Evolutionary conservation across 192 early-diverging fungal species (phyloP), one percentile per base, ranked within the genome.

Genomic region (Linnemannia zychae): DNA sequence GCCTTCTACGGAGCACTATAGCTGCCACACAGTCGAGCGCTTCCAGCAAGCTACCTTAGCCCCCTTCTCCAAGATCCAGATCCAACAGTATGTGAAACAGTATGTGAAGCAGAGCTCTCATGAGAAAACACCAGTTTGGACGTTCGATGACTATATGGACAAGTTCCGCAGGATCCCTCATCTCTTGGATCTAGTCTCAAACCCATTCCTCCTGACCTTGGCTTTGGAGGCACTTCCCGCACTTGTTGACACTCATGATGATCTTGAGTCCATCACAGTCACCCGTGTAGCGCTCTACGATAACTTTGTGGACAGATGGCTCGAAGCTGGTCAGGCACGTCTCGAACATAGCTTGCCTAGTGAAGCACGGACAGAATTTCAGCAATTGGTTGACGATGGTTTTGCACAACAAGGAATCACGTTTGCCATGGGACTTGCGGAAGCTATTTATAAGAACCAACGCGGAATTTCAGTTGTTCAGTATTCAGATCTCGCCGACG

Each of bases 151-250:
- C 6, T 65, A 28, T 24, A 24, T 33, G 60, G 33, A 24, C 60
- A 65, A 33, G 60, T 24, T 65, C 7, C 33, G n/a, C 60, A 65
- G 60, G 60, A 65, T 65, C 60, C 60, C n/a, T 17, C n/a, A 65
- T 24, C 60, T 65, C 28, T 12, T 34, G 28, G 33, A 65, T 7
- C n/a, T 65, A 24, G 60, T 65, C 60, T 33, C n/a, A 24, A 34
- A 33, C 28, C 60, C 60, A 22, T 65, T 65, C 60, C 60, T 33
- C 28, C n/a, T 65, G 1, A 17, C 33, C 60, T 9, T 65, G 60
- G 60, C 60, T 28, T 13, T 65, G 60, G n/a, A 65, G 18, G 60
- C 60, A 7, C 60, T 65, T 7, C 60, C 60, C 33, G 7, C 4
- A 3, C n/a, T 65, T 34, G 60, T 65, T 6, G 33, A 13, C 13